Conservation (phyloP, 345 rosid species). For the Adansonia digitata region DNA sequence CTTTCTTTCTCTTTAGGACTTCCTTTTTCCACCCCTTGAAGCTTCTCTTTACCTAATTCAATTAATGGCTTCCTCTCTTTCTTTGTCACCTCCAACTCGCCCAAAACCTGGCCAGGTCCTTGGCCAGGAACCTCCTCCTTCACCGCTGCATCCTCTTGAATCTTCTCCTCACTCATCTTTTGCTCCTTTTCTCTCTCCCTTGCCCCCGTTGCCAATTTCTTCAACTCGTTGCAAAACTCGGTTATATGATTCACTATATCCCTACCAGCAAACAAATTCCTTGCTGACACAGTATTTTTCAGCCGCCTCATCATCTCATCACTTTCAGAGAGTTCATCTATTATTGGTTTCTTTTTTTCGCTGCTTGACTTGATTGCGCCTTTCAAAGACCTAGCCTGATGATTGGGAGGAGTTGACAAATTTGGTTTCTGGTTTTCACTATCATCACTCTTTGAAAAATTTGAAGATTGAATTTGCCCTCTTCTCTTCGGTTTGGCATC, state of each 20-base stretch:
- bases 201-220: constrained; percentile 66
- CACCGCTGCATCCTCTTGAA: constrained; percentile 18
- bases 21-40: constrained; percentile 27
- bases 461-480: constrained; percentile 37
- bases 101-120: constrained; percentile 26
- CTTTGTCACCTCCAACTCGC: constrained; percentile 26
- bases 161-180: too few relatives aligned
- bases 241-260: constrained; percentile 70
- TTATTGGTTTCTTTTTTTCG: constrained; percentile 41
- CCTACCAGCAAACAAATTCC: constrained; percentile 75
- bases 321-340: constrained; percentile 19
- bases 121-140: constrained; percentile 25
- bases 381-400: constrained; percentile 44
- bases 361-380: constrained; percentile 45
- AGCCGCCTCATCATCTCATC: constrained; percentile 45
- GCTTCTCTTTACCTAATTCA: constrained; percentile 36
- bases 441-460: constrained; percentile 30
- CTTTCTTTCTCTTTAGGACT: constrained; percentile 47
- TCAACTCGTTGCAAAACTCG: constrained; percentile 75
- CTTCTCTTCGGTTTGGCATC: constrained; percentile 50
- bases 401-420: constrained; percentile 38
- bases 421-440: constrained; percentile 66
- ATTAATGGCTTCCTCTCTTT: constrained; percentile 63
- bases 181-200: constrained; percentile 57
- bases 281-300: constrained; percentile 70